These are phyloP conservation scores for Castanea mollissima DNA, from an alignment of 306 rosid species.

Conservation along the genomic window DNA sequence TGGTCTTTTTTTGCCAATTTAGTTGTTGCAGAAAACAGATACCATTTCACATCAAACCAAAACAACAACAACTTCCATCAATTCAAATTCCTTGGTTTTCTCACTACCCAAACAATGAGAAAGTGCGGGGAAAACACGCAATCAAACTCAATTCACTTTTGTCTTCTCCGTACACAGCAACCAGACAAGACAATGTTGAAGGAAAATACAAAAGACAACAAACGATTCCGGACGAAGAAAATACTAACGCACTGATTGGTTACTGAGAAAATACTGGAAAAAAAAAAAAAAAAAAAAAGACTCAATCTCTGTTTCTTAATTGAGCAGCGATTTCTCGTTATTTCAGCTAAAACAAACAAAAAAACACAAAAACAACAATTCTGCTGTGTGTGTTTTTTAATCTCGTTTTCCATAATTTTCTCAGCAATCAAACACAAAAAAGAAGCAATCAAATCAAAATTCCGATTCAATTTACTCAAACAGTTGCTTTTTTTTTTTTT, in stretches of 20 bases:
- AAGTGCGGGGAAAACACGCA: constrained; percentile 10
- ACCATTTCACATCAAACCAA: neutral
- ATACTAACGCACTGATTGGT: constrained; percentile 3
- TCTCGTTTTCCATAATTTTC: neutral
- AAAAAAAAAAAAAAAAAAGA: too few relatives aligned
- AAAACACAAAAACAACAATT: too few relatives aligned
- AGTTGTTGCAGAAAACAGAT: neutral
- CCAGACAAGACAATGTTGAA: constrained; percentile 20
- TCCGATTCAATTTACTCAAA: neutral
- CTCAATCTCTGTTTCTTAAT: too few relatives aligned
- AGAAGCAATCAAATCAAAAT: neutral
- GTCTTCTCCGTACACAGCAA: constrained; percentile 12
- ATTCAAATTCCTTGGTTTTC: constrained; percentile 4
- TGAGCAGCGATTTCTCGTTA: neutral
- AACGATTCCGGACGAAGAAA: constrained; percentile 24
- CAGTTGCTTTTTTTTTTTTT: neutral
- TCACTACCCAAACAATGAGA: constrained; percentile 22
- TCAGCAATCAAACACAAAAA: constrained; percentile 19
- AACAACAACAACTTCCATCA: neutral
- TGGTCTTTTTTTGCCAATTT: too few relatives aligned
- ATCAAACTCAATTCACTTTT: constrained; percentile 32
- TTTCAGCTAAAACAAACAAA: neutral
- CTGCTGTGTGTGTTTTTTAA: neutral
- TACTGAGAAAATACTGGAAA: neutral
- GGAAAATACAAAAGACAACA: constrained; percentile 17